Conservation (phyloP, 2,329 filamentous ascomycete species). For the Epichloe amarillans region DNA sequence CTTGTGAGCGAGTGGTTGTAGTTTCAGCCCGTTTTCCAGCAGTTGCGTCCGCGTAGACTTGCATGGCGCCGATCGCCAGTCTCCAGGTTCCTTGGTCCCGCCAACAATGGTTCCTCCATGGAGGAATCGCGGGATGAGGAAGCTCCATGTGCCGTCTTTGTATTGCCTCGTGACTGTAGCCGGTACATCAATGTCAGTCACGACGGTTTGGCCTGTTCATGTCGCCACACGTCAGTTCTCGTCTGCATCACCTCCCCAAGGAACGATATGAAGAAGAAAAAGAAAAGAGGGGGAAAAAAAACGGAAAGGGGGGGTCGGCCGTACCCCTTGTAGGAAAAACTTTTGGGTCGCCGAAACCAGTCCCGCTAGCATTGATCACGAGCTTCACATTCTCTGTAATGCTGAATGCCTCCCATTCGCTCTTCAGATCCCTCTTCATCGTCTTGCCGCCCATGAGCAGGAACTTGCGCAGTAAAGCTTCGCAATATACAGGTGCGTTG, state of each 20-base stretch:
- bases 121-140: slow-evolving; percentile 46
- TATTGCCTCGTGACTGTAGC: slow-evolving; percentile 45
- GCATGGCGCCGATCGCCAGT: slow-evolving; percentile 29
- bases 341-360: slow-evolving; percentile 19
- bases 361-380: slow-evolving; percentile 21
- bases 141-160: slow-evolving; percentile 47
- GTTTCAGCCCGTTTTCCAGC: slow-evolving; percentile 22
- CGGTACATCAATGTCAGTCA: slow-evolving; percentile 24
- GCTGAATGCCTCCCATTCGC: slow-evolving; percentile 20
- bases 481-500: slow-evolving; percentile 40
- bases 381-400: slow-evolving; percentile 12
- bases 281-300: too few species aligned
- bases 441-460: slow-evolving; percentile 18
- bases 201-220: slow-evolving; percentile 18
- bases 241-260: neutral
- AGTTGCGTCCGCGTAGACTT: slow-evolving; percentile 31
- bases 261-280: too few species aligned
- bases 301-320: neutral
- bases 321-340: slow-evolving; percentile 22
- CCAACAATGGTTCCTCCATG: slow-evolving; percentile 51
- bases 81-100: slow-evolving; percentile 47
- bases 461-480: slow-evolving; percentile 18
- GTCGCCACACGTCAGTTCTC: slow-evolving; percentile 1
- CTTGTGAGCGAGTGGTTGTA: slow-evolving; percentile 15
- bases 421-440: slow-evolving; percentile 14